Base-by-base conservation (phyloP, 2,329 filamentous ascomycete genomes). In the Fusarium concolor region DNA sequence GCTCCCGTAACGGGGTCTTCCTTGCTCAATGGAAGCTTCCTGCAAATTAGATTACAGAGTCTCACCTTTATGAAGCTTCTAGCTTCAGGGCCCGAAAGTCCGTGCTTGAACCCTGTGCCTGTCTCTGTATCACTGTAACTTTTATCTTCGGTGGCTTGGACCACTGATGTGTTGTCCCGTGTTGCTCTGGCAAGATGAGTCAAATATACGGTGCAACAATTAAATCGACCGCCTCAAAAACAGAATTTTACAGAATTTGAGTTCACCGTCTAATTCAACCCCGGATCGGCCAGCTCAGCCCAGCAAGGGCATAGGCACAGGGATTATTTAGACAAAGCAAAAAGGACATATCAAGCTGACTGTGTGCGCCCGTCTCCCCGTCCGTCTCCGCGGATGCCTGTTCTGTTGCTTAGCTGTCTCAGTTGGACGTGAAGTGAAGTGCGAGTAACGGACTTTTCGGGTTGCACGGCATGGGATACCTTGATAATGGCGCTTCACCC, bases 121-220 rank as follows among this genome's bases (percentile, higher is more conserved):
- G 26, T 51, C 49, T 24, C 29, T 22, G n/a, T 39, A 8, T 39
- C 38, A 20, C 24, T 20, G 26, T 47, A 26, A 41, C 65, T 44
- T 51, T 46, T 29, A 41, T 24, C 39, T 44, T 31, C 22, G 35
- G 50, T 52, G 63, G 62, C 66, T 68, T 70, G 57, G 56, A 45
- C 56, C 52, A 53, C 52, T 62, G 66, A 62, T 68, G 66, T 55
- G 66, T 59, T 68, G 66, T 68, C 45, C 65, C 31, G 29, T 68
- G 65, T 68, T 68, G 59, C 65, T 65, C 65, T 46, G 31, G 56
- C 56, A 63, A 67, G 53, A 61, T 67, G 62, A 68, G 47, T 68
- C 66, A 68, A 67, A 44, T 52, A 41, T 28, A 38, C 55, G 26
- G 61, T 62, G 29, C 26, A 28, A 44, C 22, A 41, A 46, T 55